Evolutionary conservation across 129 eudicot genomes (phyloP).

Genomic region (Lonicera japonica): DNA sequence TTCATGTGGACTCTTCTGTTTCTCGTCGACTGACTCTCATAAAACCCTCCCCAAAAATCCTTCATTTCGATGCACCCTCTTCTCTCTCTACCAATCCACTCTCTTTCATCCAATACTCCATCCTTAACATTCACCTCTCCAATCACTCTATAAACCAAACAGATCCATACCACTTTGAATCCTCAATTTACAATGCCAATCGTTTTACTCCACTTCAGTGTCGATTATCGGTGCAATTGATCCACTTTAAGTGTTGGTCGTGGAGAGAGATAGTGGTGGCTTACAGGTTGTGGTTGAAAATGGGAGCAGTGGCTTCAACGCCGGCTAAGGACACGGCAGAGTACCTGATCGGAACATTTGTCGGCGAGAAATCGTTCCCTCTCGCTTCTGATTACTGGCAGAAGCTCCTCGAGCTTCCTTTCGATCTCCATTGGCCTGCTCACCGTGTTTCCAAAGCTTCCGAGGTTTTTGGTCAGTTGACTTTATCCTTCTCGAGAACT

Average conservation of each 20-base stretch:
- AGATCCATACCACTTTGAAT: not conserved
- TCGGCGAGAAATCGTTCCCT: conserved; percentile 71
- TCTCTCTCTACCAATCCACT: not conserved
- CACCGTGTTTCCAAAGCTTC: conserved; percentile 77
- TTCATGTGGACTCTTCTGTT: too few relatives aligned
- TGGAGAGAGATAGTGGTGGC: not conserved
- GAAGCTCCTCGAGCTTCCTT: conserved; percentile 68
- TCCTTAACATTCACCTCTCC: not conserved
- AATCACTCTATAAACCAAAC: not conserved
- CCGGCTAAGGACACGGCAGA: conserved; percentile 73
- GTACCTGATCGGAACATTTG: conserved; percentile 70
- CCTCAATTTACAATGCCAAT: conserved; percentile 3
- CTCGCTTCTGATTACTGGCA: conserved; percentile 82
- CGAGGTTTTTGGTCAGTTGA: conserved; percentile 53
- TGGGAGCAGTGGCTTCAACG: conserved; percentile 84
- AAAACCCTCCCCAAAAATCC: too few relatives aligned
- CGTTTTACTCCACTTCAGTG: not conserved
- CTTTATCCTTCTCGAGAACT: not conserved
- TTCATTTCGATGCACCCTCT: too few relatives aligned
- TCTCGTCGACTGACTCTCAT: too few relatives aligned
- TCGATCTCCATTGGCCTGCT: conserved; percentile 77
- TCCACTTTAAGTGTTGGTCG: not conserved
- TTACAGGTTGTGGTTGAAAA: conserved; percentile 7
- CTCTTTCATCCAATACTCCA: not conserved
- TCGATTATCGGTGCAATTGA: not conserved